Conservation (phyloP, 2,329 filamentous ascomycete genomes). For the Colletotrichum sp. region DNA sequence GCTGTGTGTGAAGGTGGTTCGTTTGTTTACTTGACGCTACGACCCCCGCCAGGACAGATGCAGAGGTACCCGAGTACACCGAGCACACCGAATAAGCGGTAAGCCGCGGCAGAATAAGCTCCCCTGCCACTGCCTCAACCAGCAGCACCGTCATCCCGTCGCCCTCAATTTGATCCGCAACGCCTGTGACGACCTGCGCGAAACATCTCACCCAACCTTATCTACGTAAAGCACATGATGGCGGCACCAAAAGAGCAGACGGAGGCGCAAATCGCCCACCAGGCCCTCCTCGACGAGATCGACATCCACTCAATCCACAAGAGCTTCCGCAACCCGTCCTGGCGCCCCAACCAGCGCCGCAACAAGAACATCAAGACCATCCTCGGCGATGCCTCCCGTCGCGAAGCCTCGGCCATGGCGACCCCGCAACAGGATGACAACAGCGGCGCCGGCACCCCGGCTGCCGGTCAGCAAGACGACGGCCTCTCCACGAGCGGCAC, state of each 20-base stretch:
- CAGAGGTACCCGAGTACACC: not conserved
- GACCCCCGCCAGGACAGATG: not conserved
- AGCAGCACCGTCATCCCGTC: not conserved
- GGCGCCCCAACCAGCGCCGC: constrained; percentile 92
- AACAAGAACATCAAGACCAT: constrained; percentile 99
- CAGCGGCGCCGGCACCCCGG: constrained; percentile 75
- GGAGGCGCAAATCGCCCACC: constrained; percentile 80
- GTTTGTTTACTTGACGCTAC: constrained; percentile 11
- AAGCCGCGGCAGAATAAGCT: constrained; percentile 16
- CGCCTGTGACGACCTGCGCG: not conserved
- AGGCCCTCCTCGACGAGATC: constrained; percentile 85
- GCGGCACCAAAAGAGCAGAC: constrained; percentile 73
- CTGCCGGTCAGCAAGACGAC: constrained; percentile 43
- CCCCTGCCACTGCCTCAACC: constrained; percentile 1
- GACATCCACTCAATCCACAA: constrained; percentile 88
- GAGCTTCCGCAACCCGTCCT: constrained; percentile 87
- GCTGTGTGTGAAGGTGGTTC: not conserved
- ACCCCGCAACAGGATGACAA: constrained; percentile 73
- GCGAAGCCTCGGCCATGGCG: constrained; percentile 79
- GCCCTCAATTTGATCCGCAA: not conserved
- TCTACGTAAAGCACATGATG: constrained; percentile 55
- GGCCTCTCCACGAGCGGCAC: constrained; percentile 63
- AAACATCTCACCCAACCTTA: not conserved
- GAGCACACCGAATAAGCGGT: constrained; percentile 16
- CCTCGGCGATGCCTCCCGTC: constrained; percentile 84